Percentiles rank a stretch among this genome's conserved stretches.
Evolutionary conservation across 495 filamentous ascomycete species (phyloP).

Genomic region (Amphirosellinia nigrospora): DNA sequence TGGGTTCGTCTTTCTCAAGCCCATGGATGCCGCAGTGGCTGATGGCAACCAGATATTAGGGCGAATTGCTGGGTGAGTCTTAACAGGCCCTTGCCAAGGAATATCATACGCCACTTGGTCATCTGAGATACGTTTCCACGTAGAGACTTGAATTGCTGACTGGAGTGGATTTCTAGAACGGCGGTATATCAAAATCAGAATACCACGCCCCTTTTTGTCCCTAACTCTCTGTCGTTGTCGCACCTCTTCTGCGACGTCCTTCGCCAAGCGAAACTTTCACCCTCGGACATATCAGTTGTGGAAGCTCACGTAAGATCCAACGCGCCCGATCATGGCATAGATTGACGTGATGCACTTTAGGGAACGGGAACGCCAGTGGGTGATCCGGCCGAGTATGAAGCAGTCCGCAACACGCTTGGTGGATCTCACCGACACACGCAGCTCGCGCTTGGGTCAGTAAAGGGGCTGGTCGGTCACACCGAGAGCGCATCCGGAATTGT

Average conservation of each 20-base stretch:
- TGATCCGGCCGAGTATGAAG: constrained; percentile 50
- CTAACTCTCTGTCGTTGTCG: constrained; percentile 34
- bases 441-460: constrained; percentile 47
- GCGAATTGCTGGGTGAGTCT: too few species aligned
- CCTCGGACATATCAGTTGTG: constrained; percentile 34
- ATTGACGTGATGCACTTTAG: too few species aligned
- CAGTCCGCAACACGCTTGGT: constrained; percentile 41
- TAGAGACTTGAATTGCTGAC: too few species aligned
- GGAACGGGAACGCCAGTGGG: constrained; percentile 50
- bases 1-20: constrained; percentile 63
- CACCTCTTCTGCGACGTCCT: constrained; percentile 27
- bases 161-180: too few species aligned
- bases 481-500: constrained; percentile 52
- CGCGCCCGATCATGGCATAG: too few species aligned
- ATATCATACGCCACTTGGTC: too few species aligned
- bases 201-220: constrained; percentile 42
- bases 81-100: too few species aligned
- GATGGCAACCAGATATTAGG: constrained; percentile 67
- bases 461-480: constrained; percentile 55
- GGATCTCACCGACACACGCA: constrained; percentile 36
- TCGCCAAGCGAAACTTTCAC: constrained; percentile 19
- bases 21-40: constrained; percentile 60
- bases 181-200: constrained; percentile 55
- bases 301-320: constrained; percentile 53
- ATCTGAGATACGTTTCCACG: too few species aligned